phyloP scores from a whole-genome alignment of 208 protist genomes.

The Crithidia fasciculata region DNA sequence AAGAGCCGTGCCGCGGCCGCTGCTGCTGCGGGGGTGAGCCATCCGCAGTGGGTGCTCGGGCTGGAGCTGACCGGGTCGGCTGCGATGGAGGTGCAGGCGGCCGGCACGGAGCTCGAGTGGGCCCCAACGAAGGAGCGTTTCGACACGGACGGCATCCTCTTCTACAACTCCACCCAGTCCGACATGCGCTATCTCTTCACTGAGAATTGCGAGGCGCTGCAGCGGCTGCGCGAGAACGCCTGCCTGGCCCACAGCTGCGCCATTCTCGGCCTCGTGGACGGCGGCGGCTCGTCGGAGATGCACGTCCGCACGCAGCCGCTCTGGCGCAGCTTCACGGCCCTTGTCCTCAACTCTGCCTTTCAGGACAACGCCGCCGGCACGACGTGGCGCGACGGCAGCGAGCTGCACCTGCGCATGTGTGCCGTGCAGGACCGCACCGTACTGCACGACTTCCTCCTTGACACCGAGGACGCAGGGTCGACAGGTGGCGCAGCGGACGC shows the following conservation, averaged over 20 bases:
- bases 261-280: constrained; percentile 35
- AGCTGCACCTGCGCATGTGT: constrained; percentile 36
- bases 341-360: constrained; percentile 30
- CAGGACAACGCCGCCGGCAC: neutral
- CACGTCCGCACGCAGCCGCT: constrained; percentile 30
- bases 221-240: constrained; percentile 6
- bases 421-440: constrained; percentile 36
- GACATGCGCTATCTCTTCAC: constrained; percentile 15
- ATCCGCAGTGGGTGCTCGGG: constrained; percentile 30
- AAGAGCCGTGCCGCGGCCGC: neutral
- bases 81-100: constrained; percentile 12
- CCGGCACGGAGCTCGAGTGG: constrained; percentile 22
- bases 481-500: constrained; percentile 1
- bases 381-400: constrained; percentile 32
- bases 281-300: neutral
- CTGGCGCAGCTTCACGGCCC: constrained; percentile 27
- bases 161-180: constrained; percentile 19
- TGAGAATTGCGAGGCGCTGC: constrained; percentile 7
- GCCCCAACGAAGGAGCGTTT: constrained; percentile 32
- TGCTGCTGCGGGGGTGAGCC: constrained; percentile 1
- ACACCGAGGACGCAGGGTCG: neutral
- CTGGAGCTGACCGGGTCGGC: constrained; percentile 22
- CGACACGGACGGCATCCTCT: constrained; percentile 30
- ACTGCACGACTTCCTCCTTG: constrained; percentile 30
- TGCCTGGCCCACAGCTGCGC: constrained; percentile 26